Conservation (phyloP, 345 rosid species). For the Gossypium mustelinum region DNA sequence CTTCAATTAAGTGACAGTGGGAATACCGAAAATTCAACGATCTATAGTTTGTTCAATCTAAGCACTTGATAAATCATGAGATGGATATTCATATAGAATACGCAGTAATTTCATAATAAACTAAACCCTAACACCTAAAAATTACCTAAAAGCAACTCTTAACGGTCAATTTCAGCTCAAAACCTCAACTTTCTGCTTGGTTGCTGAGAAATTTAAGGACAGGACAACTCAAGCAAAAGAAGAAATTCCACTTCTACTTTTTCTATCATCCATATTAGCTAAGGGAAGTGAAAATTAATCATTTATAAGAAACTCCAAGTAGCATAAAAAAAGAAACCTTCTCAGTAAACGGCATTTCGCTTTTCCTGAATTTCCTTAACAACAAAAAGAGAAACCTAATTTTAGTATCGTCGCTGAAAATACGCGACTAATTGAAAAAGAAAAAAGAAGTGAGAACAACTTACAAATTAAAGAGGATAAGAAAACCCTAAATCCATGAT, state of each 20-base stretch:
- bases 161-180: slow-evolving; percentile 2
- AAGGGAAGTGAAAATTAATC: not conserved
- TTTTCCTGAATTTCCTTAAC: not conserved
- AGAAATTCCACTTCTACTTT: not conserved
- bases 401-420: not conserved
- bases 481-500: slow-evolving; percentile 37
- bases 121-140: not conserved
- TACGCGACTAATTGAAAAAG: not conserved
- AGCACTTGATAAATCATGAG: not conserved
- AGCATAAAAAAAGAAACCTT: not conserved
- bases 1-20: not conserved
- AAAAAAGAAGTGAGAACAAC: slow-evolving; percentile 5
- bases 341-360: not conserved
- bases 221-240: not conserved
- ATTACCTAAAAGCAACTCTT: not conserved
- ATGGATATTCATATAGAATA: not conserved
- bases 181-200: not conserved
- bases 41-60: not conserved
- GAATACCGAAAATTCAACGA: not conserved
- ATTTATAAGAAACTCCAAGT: not conserved
- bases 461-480: slow-evolving; percentile 37
- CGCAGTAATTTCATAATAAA: not conserved
- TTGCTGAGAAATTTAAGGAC: not conserved
- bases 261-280: slow-evolving; percentile 2
- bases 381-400: slow-evolving; percentile 4